phyloP scores from a whole-genome alignment of 768 basidiomycete species.

The Nidularia pulvinata region DNA sequence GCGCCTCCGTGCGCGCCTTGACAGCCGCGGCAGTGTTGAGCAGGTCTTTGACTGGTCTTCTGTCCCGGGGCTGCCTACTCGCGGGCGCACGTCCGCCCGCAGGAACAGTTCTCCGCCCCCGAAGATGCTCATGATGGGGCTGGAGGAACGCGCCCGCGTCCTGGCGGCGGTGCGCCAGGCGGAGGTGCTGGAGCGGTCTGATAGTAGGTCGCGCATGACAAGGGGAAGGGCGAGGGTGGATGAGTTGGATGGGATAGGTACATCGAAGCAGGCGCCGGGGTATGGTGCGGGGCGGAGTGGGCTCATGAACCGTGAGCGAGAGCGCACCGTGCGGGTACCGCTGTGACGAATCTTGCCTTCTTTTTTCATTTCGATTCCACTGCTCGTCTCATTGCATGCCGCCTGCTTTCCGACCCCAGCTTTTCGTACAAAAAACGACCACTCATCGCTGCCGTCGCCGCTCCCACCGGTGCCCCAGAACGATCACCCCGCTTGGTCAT shows the following conservation, averaged over 20 bases:
- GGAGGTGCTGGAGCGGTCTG: constrained; percentile 15
- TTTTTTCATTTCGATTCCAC: background rate
- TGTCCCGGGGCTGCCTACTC: constrained; percentile 27
- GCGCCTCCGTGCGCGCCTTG: constrained; percentile 9
- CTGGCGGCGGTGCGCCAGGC: constrained; percentile 18
- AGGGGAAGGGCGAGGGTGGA: constrained; percentile 57
- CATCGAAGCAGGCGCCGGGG: constrained; percentile 53
- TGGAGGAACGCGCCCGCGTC: constrained; percentile 22
- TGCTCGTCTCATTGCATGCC: background rate
- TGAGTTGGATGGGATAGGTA: constrained; percentile 45
- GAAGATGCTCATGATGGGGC: constrained; percentile 36
- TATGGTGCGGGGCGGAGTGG: constrained; percentile 68
- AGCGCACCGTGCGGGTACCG: constrained; percentile 14
- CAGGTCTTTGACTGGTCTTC: constrained; percentile 48
- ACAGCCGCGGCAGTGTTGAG: constrained; percentile 27
- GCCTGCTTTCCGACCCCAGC: background rate
- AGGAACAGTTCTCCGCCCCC: constrained; percentile 62
- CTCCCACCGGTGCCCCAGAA: background rate
- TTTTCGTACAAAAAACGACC: constrained; percentile 2
- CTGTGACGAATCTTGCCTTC: constrained; percentile 12
- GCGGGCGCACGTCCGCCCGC: constrained; percentile 50
- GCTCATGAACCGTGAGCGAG: constrained; percentile 42
- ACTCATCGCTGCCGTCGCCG: background rate
- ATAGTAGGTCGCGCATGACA: constrained; percentile 20
- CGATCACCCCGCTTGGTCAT: background rate